phyloP scores from a whole-genome alignment of 108 stramenopile genomes.

The Aurantiochytrium sp. region DNA sequence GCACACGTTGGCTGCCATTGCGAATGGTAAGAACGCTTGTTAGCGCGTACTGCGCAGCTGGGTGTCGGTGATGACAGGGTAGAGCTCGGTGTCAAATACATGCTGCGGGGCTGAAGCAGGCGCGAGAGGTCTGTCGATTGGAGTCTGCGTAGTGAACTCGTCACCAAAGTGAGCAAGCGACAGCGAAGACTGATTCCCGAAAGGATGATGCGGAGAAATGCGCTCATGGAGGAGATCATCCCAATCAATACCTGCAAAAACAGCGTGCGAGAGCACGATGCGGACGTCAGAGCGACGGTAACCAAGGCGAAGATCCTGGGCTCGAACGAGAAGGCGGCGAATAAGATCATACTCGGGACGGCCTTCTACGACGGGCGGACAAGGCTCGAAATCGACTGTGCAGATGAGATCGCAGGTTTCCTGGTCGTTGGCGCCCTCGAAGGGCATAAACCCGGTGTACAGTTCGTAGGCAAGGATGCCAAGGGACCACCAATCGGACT shows the following conservation, averaged over 20 bases:
- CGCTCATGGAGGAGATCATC: not conserved
- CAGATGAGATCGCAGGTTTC: slow-evolving; percentile 30
- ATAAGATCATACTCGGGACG: not conserved
- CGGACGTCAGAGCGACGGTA: not conserved
- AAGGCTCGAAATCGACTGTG: not conserved
- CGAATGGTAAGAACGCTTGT: no score
- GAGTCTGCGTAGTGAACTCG: not conserved
- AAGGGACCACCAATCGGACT: slow-evolving; percentile 45
- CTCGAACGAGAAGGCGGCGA: not conserved
- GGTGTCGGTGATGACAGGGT: not conserved
- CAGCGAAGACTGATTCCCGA: not conserved
- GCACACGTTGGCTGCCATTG: no score
- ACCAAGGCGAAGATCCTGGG: not conserved
- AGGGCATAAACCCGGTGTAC: slow-evolving; percentile 25
- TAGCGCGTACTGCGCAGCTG: no score
- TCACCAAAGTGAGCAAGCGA: not conserved
- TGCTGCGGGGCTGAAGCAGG: not conserved
- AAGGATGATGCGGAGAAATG: not conserved
- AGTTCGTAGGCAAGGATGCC: slow-evolving; percentile 38
- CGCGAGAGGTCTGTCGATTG: not conserved
- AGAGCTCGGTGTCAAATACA: not conserved
- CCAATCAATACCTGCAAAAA: not conserved
- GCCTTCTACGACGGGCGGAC: not conserved
- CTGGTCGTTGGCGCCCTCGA: slow-evolving; percentile 33
- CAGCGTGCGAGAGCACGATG: not conserved